Percentiles rank a stretch among this genome's conserved stretches.
These are phyloP conservation scores for Blastocystis sp. DNA, from an alignment of 352 stramenopile species.

Conservation along the genomic window DNA sequence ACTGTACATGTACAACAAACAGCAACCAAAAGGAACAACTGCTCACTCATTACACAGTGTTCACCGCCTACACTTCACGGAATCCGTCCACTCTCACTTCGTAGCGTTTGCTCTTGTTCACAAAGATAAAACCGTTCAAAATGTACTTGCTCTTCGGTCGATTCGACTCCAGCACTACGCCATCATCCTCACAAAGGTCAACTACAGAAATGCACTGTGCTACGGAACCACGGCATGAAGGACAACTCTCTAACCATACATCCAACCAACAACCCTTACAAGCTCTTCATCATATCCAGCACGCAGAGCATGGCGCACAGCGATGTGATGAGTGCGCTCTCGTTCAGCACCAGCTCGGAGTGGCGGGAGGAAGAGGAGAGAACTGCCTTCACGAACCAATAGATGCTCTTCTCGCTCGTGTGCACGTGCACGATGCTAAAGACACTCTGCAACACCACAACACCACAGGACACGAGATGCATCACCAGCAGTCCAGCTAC, in stretches of 20 bases:
- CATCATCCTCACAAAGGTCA: background rate
- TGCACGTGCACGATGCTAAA: background rate
- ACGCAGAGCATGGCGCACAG: conserved; percentile 16
- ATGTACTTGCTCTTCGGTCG: conserved; percentile 15
- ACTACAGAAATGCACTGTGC: conserved; percentile 5
- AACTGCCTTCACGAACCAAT: background rate
- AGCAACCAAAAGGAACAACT: too few species aligned
- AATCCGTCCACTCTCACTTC: background rate
- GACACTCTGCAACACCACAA: background rate
- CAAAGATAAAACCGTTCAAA: conserved; percentile 42
- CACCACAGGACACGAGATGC: background rate
- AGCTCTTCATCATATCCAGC: conserved; percentile 40
- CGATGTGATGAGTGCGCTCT: background rate
- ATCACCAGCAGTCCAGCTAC: background rate
- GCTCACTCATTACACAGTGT: background rate
- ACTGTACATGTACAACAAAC: too few species aligned
- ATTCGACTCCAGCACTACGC: conserved; percentile 33
- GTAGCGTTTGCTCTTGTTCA: conserved; percentile 43
- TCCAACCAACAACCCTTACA: background rate
- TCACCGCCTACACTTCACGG: background rate
- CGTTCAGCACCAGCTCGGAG: background rate
- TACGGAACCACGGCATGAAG: conserved; percentile 4
- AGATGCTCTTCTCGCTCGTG: background rate
- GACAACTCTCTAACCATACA: background rate
- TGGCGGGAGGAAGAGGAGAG: background rate